phyloP scores from a whole-genome alignment of 164 flowering plant species.

The Vitis rupestris region DNA sequence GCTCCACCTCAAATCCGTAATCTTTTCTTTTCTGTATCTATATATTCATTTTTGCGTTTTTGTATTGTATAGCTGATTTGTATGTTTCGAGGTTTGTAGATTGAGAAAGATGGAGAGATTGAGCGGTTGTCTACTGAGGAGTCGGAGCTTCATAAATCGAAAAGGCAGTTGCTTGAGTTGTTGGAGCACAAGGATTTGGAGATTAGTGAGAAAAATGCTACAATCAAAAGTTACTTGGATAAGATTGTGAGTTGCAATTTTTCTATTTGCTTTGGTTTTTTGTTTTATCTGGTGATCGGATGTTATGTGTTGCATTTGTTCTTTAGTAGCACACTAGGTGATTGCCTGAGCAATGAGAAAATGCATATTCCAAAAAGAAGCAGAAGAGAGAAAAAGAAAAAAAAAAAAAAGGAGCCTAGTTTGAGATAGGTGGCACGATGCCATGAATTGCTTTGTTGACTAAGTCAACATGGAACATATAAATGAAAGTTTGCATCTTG shows the following conservation, averaged over 20 bases:
- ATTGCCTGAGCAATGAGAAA: no score
- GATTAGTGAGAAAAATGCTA: slow-evolving; percentile 71
- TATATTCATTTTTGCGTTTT: background rate
- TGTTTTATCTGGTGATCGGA: background rate
- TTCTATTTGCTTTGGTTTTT: background rate
- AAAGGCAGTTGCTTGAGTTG: slow-evolving; percentile 73
- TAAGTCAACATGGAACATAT: no score
- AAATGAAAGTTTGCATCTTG: no score
- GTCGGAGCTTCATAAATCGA: slow-evolving; percentile 68
- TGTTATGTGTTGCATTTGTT: background rate
- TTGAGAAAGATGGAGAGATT: slow-evolving; percentile 75
- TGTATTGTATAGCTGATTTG: background rate
- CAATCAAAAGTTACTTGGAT: slow-evolving; percentile 72
- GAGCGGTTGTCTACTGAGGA: slow-evolving; percentile 61
- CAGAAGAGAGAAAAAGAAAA: no score
- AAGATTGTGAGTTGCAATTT: slow-evolving; percentile 60
- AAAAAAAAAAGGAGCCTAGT: no score
- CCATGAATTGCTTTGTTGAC: no score
- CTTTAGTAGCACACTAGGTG: no score
- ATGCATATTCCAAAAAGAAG: no score
- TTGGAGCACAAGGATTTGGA: slow-evolving; percentile 77
- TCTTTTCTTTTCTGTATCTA: background rate
- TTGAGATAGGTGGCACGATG: no score
- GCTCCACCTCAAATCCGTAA: slow-evolving; percentile 54
- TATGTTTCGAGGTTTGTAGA: slow-evolving; percentile 34